These are phyloP conservation scores for Linderina pennispora DNA, from an alignment of 192 early-diverging fungal genomes.

Conservation along the genomic window DNA sequence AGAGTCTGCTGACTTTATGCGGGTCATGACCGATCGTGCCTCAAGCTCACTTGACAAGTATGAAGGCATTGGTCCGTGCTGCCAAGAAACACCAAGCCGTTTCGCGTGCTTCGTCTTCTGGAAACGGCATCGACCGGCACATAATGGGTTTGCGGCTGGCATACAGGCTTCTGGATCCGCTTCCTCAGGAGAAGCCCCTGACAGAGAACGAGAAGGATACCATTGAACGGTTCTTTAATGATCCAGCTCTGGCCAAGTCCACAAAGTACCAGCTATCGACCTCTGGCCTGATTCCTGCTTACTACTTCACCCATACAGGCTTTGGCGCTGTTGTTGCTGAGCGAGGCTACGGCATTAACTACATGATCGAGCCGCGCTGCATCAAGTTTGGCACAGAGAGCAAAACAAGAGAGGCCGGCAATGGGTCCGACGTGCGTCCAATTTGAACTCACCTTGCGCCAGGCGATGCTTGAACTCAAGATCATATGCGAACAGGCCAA, in stretches of 20 bases:
- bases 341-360: constrained; percentile 84
- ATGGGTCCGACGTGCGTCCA: constrained; percentile 16
- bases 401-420: constrained; percentile 43
- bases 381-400: constrained; percentile 80
- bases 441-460: constrained; percentile 14
- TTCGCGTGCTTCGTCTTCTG: constrained; percentile 58
- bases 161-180: constrained; percentile 50
- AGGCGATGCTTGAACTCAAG: constrained; percentile 17
- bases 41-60: constrained; percentile 30
- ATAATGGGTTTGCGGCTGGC: constrained; percentile 68
- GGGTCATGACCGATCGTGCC: constrained; percentile 52
- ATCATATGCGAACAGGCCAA: constrained; percentile 18
- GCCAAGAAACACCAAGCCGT: constrained; percentile 67
- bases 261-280: constrained; percentile 71
- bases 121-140: constrained; percentile 78
- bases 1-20: constrained; percentile 63
- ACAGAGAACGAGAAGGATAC: constrained; percentile 6
- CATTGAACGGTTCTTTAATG: constrained; percentile 48
- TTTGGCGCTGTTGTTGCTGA: constrained; percentile 78
- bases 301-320: constrained; percentile 67
- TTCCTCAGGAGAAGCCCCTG: constrained; percentile 9
- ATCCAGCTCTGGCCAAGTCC: constrained; percentile 64
- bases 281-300: constrained; percentile 65
- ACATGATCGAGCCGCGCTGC: constrained; percentile 56
- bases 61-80: constrained; percentile 55